Base-by-base conservation (phyloP, 306 rosid species). In the Inga laurina region DNA sequence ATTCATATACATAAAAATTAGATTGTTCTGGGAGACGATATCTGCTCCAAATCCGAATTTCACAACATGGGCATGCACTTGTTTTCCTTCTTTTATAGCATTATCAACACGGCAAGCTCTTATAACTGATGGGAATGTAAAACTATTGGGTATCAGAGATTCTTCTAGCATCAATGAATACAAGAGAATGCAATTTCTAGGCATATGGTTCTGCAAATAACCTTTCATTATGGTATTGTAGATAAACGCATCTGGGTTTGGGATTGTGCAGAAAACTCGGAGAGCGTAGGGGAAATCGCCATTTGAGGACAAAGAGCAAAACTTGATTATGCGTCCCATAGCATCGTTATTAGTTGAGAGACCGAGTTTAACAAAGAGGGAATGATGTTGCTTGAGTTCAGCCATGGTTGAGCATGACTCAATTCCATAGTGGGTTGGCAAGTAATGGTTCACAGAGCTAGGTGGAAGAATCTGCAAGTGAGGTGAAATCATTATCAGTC, bases 211-310 rank as follows among this genome's bases (percentile, higher is more conserved):
- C 41, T 41, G 81, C 64, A 56, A 82, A 66, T 77, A 81, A 37
- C 91, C 92, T 77, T 84, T 89, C 68, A 90, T 76, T 45, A 93
- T 51, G 43, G 89, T 89, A 79, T 93, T 91, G 87, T 83, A 90
- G 81, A 91, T 79, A 44, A 91, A 93, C 1, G 89, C 88, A 78
- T 91, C 94, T 0, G 94, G 93, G 62, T 80, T 66, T n/a, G 88
- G 90, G 12, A 87, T 62, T 7, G 87, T 10, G 16, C 83, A 44
- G 84, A 90, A 93, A 57, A 91, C 74, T 13, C 61, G 85, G 80
- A 88, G 86, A 19, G 95, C 93, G 66, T 93, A 93, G 34, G 18
- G 39, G 32, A 90, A 61, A 32, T 91, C 80, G 11, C 91, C 90
- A 22, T 82, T 19, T 7, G 72, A 4, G 65, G 91, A 88, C 35